phyloP scores from a whole-genome alignment of 768 basidiomycete species.

The Xerocomellus dryophilus region DNA sequence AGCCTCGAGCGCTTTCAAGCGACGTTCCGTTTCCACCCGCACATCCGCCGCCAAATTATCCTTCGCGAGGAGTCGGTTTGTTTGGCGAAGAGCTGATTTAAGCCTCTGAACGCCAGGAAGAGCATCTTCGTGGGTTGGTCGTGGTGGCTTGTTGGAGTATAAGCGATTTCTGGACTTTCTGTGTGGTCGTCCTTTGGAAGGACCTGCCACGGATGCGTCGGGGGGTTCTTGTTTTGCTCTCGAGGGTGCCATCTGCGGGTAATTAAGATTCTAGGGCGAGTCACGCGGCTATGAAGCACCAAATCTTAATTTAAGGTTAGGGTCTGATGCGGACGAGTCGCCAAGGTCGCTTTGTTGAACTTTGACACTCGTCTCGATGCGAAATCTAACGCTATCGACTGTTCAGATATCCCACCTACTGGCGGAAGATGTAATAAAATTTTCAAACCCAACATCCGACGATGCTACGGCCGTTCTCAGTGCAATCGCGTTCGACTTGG shows the following conservation, averaged over 20 bases:
- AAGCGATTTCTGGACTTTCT: slow-evolving; percentile 14
- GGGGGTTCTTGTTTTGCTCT: slow-evolving; percentile 8
- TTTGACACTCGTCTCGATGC: slow-evolving; percentile 37
- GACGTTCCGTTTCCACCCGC: slow-evolving; percentile 75
- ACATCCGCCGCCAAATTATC: slow-evolving; percentile 84
- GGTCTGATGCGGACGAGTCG: slow-evolving; percentile 2
- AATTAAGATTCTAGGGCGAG: too few relatives aligned
- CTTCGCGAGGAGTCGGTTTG: slow-evolving; percentile 79
- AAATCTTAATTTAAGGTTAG: slow-evolving; percentile 16
- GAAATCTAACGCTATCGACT: slow-evolving; percentile 52
- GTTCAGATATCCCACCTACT: slow-evolving; percentile 17
- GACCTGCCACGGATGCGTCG: background rate
- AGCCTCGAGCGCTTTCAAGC: slow-evolving; percentile 68
- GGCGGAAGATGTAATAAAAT: slow-evolving; percentile 12
- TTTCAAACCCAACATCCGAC: slow-evolving; percentile 16
- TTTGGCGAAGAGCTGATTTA: slow-evolving; percentile 81
- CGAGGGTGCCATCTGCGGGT: slow-evolving; percentile 16
- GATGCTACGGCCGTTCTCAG: slow-evolving; percentile 37
- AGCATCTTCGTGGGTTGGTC: slow-evolving; percentile 11
- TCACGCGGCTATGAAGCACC: background rate
- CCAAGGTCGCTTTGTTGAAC: background rate
- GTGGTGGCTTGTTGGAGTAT: slow-evolving; percentile 12
- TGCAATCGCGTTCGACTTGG: slow-evolving; percentile 57
- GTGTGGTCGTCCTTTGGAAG: slow-evolving; percentile 14
- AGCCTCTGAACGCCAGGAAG: slow-evolving; percentile 78